Evolutionary conservation across 495 filamentous ascomycete genomes (phyloP), one percentile per base, ranked within the genome.

Genomic region (Daldinia grandis): DNA sequence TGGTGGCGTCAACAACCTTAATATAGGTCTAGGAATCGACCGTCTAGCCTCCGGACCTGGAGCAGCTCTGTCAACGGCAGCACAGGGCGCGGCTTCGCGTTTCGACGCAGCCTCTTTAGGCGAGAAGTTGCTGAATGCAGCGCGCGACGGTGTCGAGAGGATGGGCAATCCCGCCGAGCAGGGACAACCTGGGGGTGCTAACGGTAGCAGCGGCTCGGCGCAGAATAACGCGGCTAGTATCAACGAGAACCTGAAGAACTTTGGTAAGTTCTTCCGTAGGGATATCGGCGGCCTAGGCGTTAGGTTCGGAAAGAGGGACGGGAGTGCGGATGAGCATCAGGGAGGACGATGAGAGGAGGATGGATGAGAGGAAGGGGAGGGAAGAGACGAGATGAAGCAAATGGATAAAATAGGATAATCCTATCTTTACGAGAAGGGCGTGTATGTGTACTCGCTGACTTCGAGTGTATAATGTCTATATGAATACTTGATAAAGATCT

Each of bases 221-320:
- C 78, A 78, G 37, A 79, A 64, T 37, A 64, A 84, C 19, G 79
- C 85, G 6, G 85, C 82, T 4, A 91, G 91, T 42, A 83, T 97
- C 60, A 95, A 97, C 73, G 93, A 96, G 80, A 97, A 97, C 78
- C 74, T 97, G 79, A 93, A 91, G 85, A 97, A 92, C 78, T 91
- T 99, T 77, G 95, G 95, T 3, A 97, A 95, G 80, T 97, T 99
- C 81, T 98, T 99, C 82, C 88, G 90, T 55, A 80, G 95, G 59
- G 95, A 99, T 82, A 87, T 95, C 31, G 91, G 93, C 38, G 90
- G 90, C 3, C 89, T 98, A 78, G 91, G 92, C 9, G 87, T 90
- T 9, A 81, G 92, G 67, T 94, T 95, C 58, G 82, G 80, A 44
- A 85, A 82, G 77, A 75, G 83, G 62, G 83, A 85, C 69, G 76